Evolutionary conservation across 164 flowering plant genomes (phyloP), one percentile per base, ranked within the genome.

Genomic region (Cinnamomum micranthum): DNA sequence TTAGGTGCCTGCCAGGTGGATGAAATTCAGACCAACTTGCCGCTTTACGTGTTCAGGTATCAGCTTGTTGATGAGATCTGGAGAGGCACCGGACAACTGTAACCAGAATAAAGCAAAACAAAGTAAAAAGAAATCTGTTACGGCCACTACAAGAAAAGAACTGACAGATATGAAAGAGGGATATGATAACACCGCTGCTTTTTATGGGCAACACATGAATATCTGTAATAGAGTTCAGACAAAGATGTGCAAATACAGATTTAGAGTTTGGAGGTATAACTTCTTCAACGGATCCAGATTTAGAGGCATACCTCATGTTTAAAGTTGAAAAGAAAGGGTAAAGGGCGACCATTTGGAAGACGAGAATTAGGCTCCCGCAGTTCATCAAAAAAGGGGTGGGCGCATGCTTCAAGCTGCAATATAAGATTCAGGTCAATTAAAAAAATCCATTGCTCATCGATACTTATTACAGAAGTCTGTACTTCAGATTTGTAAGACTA

Each of bases 371-470:
- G 90, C 73, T 92, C 94, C 0, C 98, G 92, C 27, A 93, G 95
- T 78, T 91, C 98, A 80, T 93, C 95, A 78, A 93, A 93, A 87
- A 92, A 92, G 63, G 94, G 88, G 85, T 93, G 98, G 20, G 92
- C 89, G 82, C 91, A 88, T 71, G 98, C 98, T 83, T 94, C 98
- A 11, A 94, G 90, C 98, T 94, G 88, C 83, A 89, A 77, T 14
- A 35, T 41, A 58, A 51, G 23, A 14, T 31, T 31, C 6, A 0
- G 35, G 35, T 31, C 5, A 31, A 31, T 31, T 31, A 5, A 0
- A 31, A 31, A 4, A 31, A 41, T 41, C 11, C 47, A 41, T 1
- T 41, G 47, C 47, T 41, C 47, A 41, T 5, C 47, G 9, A 41
- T 41, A 41, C 47, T 41, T 1, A 41, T 41, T 41, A 41, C 47